phyloP scores from a whole-genome alignment of 2,329 filamentous ascomycete species.

The Fusarium luffae region DNA sequence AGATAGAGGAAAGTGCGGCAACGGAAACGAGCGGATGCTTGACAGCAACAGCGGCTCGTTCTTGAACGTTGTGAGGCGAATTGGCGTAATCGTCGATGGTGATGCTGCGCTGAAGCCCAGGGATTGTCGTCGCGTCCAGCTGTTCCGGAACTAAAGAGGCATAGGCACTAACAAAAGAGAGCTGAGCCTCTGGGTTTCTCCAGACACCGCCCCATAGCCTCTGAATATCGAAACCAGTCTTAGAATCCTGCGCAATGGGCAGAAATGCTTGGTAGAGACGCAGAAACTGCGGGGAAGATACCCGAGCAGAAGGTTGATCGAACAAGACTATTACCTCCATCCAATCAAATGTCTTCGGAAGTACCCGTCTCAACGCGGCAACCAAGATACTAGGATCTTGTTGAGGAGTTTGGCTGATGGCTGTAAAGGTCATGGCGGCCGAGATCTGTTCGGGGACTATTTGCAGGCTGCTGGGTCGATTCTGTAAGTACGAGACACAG shows the following conservation, averaged over 20 bases:
- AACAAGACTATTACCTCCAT: constrained; percentile 80
- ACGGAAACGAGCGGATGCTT: constrained; percentile 90
- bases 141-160: constrained; percentile 78
- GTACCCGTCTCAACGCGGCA: constrained; percentile 69
- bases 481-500: constrained; percentile 65
- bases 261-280: constrained; percentile 82
- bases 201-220: constrained; percentile 90
- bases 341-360: constrained; percentile 75
- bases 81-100: constrained; percentile 67
- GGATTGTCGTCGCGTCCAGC: constrained; percentile 86
- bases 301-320: constrained; percentile 79
- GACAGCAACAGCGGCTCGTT: constrained; percentile 70
- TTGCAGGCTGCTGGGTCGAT: constrained; percentile 64
- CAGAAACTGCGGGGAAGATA: constrained; percentile 84
- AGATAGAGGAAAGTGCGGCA: constrained; percentile 79
- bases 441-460: constrained; percentile 86
- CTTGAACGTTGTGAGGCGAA: constrained; percentile 60
- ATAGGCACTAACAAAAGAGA: constrained; percentile 94
- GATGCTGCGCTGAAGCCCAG: constrained; percentile 82
- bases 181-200: constrained; percentile 85
- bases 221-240: constrained; percentile 78
- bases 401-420: constrained; percentile 66
- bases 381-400: constrained; percentile 68
- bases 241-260: constrained; percentile 70
- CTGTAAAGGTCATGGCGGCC: constrained; percentile 76